Evolutionary conservation across 148 eudicot species (phyloP).

Genomic region (Spergularia bocconei): DNA sequence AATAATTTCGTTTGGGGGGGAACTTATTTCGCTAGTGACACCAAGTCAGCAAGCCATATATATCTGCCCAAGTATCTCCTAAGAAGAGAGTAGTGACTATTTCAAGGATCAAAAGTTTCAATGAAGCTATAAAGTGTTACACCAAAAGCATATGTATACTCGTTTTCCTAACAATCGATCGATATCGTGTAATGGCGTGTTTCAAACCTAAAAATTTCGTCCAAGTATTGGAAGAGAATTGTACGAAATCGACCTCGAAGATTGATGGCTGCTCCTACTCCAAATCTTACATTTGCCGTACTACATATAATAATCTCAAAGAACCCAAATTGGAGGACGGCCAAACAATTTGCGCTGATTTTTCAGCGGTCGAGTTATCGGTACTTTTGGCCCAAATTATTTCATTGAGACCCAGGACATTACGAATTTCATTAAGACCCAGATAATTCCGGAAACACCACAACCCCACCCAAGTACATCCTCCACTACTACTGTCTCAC

Average conservation of each 20-base stretch:
- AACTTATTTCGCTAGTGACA: too few relatives aligned
- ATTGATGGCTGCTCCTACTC: slow-evolving; percentile 73
- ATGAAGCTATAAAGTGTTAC: slow-evolving; percentile 76
- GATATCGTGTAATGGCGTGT: slow-evolving; percentile 86
- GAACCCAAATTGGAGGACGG: slow-evolving; percentile 64
- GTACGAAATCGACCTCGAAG: slow-evolving; percentile 69
- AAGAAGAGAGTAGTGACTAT: slow-evolving; percentile 59
- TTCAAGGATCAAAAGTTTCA: slow-evolving; percentile 72
- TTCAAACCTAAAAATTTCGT: slow-evolving; percentile 60
- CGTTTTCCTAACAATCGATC: slow-evolving; percentile 23
- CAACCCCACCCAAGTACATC: too few relatives aligned
- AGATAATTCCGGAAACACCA: too few relatives aligned
- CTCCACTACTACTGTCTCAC: too few relatives aligned
- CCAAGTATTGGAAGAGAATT: slow-evolving; percentile 72
- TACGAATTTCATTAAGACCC: too few relatives aligned
- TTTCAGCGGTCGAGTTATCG: too few relatives aligned
- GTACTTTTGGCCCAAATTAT: too few relatives aligned
- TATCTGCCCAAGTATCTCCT: too few relatives aligned
- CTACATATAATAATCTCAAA: slow-evolving; percentile 54
- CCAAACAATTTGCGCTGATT: too few relatives aligned
- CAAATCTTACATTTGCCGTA: slow-evolving; percentile 81
- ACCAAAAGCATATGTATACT: slow-evolving; percentile 70
- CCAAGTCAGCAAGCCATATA: too few relatives aligned
- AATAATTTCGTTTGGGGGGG: too few relatives aligned
- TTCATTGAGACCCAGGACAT: too few relatives aligned